Conservation (phyloP, 2,329 filamentous ascomycete species). For the Phialocephala sp. region DNA sequence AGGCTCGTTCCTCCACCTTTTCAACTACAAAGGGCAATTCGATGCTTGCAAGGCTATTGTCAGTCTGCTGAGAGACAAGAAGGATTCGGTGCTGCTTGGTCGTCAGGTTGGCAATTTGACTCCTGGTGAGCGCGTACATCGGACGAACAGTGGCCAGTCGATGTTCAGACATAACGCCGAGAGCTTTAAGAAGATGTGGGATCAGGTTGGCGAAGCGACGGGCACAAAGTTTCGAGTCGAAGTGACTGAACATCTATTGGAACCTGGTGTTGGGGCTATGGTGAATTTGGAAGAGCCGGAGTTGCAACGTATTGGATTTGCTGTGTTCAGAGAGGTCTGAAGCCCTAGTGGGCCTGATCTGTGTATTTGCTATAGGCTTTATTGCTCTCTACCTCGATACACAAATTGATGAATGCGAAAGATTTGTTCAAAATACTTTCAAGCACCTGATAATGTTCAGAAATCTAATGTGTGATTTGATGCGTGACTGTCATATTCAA, state of each 20-base stretch:
- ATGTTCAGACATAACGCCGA: conserved; percentile 30
- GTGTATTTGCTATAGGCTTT: not conserved
- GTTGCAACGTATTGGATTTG: conserved; percentile 3
- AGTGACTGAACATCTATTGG: not conserved
- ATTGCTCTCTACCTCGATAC: not conserved
- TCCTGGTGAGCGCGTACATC: conserved; percentile 15
- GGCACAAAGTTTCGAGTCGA: conserved; percentile 36
- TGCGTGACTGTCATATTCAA: no score
- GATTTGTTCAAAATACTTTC: not conserved
- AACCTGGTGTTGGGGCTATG: not conserved
- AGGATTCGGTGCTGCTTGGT: conserved; percentile 9
- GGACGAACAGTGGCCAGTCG: conserved; percentile 8
- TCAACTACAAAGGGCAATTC: conserved; percentile 46
- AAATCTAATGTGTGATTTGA: no score
- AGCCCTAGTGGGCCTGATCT: not conserved
- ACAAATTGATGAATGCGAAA: not conserved
- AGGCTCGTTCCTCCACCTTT: conserved; percentile 51
- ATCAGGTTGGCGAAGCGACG: conserved; percentile 32
- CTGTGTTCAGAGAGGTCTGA: conserved; percentile 11
- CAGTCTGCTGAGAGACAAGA: not conserved
- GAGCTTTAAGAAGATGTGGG: conserved; percentile 34
- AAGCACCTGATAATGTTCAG: no score
- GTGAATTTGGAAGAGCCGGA: not conserved
- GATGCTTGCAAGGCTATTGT: conserved; percentile 14
- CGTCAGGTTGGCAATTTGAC: conserved; percentile 24